A percentile compares a stretch with the other conserved stretches of the same genome.
Conservation (phyloP, 371 early-diverging fungal species). For the Apophysomyces variabilis region DNA sequence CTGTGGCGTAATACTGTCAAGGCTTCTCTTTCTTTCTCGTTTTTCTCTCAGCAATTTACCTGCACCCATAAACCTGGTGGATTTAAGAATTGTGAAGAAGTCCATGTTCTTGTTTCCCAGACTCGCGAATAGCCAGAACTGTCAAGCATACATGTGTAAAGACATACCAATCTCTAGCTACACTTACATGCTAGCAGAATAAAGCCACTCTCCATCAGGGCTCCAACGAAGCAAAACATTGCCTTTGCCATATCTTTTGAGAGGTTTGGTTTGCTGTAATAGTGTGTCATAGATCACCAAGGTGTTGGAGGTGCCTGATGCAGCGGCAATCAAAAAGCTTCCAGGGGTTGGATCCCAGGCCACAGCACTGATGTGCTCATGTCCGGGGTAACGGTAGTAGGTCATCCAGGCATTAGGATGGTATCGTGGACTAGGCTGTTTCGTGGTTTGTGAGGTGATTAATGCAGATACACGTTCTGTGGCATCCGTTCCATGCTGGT, state of each 20-base stretch:
- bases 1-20: constrained; percentile 14
- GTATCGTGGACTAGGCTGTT: constrained; percentile 2
- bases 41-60: constrained; percentile 19
- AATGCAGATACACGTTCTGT: neutral
- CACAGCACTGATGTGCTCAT: constrained; percentile 38
- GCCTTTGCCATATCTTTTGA: constrained; percentile 45
- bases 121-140: constrained; percentile 41
- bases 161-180: constrained; percentile 4
- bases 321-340: constrained; percentile 43
- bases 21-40: neutral
- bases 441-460: neutral
- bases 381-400: constrained; percentile 31
- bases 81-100: constrained; percentile 28
- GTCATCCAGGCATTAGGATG: constrained; percentile 33
- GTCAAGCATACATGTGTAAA: neutral
- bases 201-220: constrained; percentile 48
- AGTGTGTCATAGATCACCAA: constrained; percentile 43
- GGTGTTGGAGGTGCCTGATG: constrained; percentile 29
- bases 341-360: constrained; percentile 55
- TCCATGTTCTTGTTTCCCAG: constrained; percentile 52
- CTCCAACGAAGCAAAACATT: constrained; percentile 49
- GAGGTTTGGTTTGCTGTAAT: constrained; percentile 26
- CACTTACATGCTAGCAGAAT: constrained; percentile 38
- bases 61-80: constrained; percentile 51
- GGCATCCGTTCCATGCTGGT: neutral